phyloP scores from a whole-genome alignment of 331 rosid genomes.

The Dryas integrifolia region DNA sequence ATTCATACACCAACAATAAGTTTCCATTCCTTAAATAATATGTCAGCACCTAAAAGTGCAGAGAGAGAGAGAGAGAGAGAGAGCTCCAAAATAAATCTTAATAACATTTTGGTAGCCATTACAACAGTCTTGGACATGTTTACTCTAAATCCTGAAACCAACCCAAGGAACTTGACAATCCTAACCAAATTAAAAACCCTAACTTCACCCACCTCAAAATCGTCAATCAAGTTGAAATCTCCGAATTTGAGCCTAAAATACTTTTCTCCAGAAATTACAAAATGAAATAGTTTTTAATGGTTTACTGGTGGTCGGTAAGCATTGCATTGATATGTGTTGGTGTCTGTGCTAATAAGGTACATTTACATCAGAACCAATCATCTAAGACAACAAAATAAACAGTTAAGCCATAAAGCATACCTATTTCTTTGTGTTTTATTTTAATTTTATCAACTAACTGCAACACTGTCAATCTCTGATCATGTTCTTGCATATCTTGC shows the following conservation, averaged over 20 bases:
- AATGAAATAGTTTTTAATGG: background rate
- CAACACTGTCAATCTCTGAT: conserved; percentile 78
- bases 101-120: background rate
- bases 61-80: background rate
- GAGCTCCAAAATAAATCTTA: background rate
- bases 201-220: too few species aligned
- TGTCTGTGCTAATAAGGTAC: background rate
- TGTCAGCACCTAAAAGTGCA: too few species aligned
- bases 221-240: too few species aligned
- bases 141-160: background rate
- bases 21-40: background rate
- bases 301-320: background rate
- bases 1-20: conserved; percentile 26
- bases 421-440: conserved; percentile 68
- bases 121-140: background rate
- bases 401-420: conserved; percentile 37
- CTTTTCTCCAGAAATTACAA: background rate
- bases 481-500: conserved; percentile 67
- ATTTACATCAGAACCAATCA: background rate
- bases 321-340: background rate
- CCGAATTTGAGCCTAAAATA: too few species aligned
- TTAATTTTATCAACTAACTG: conserved; percentile 81
- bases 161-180: background rate
- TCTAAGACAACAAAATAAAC: background rate
- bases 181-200: too few species aligned